Base-by-base conservation (phyloP, 768 basidiomycete species). In the Tricholoma saponaceum region DNA sequence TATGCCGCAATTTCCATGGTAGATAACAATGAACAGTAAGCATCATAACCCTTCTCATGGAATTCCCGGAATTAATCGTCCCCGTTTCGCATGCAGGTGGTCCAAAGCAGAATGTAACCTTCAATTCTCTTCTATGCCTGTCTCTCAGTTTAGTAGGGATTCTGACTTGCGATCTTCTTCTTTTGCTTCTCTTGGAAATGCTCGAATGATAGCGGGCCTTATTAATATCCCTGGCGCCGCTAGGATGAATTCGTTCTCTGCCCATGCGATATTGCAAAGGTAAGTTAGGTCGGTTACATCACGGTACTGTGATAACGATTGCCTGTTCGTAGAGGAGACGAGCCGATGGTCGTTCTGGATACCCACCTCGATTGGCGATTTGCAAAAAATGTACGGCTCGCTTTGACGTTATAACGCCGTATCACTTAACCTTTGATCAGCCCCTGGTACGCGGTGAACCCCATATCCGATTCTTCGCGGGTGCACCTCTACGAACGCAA, bases 321-420 rank as follows among this genome's bases (percentile, higher is more conserved):
- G 26, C 16, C 5, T 26, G 13, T 28, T 52, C 22, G 20, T 56
- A 91, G 89, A 51, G 85, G 86, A 56, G 91, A 90, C 59, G 95
- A 98, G 66, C 94, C 95, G 0, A 86, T 90, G 72, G 84, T 98
- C 10, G 72, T 98, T 5, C 74, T 94, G 20, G 92, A 98, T 69
- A 80, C 92, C 0, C 75, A 70, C 20, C 70, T 79, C 28, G 95
- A 97, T 70, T 98, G 95, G 95, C 80, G 95, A 25, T 97, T 98
- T 68, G 77, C 82, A 7, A 83, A 84, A 61, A 94, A 92, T 69
- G 94, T 94, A 60, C 64, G 84, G 70, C 7, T 20, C 47, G 41
- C 32, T 20, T 56, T 12, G 12, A 30, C 50, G 20, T 33, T 10
- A 35, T 50, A 7, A 20, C 20, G 6, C 10, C 7, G 7, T 1